These are phyloP conservation scores for Nakazawaea ishiwadae DNA, from an alignment of 805 yeast genomes.

Conservation along the genomic window DNA sequence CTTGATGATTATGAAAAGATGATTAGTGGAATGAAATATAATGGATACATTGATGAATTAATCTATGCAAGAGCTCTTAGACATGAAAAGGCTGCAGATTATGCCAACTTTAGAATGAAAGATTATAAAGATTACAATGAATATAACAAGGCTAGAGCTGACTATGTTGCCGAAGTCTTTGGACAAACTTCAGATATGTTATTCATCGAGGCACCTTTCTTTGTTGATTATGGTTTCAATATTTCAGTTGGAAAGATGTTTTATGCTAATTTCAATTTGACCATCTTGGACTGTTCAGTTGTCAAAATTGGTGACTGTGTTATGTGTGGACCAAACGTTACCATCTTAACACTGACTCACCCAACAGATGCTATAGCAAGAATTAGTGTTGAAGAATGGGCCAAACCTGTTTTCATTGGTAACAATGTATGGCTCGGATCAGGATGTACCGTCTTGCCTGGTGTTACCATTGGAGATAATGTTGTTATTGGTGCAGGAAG, in stretches of 20 bases:
- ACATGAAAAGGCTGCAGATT: slow-evolving; percentile 33
- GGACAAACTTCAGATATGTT: slow-evolving; percentile 40
- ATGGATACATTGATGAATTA: slow-evolving; percentile 21
- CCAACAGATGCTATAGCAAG: slow-evolving; percentile 47
- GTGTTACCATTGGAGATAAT: slow-evolving; percentile 60
- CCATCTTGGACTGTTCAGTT: slow-evolving; percentile 54
- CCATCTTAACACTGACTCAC: slow-evolving; percentile 60
- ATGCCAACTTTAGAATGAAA: slow-evolving; percentile 27
- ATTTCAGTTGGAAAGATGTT: slow-evolving; percentile 50
- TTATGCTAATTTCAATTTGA: slow-evolving; percentile 54
- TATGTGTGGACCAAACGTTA: slow-evolving; percentile 59
- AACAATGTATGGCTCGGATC: slow-evolving; percentile 69
- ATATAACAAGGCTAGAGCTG: slow-evolving; percentile 32
- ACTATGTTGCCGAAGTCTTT: slow-evolving; percentile 34
- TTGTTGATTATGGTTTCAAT: slow-evolving; percentile 66
- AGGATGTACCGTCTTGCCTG: slow-evolving; percentile 51
- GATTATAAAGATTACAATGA: slow-evolving; percentile 26
- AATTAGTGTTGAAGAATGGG: slow-evolving; percentile 43
- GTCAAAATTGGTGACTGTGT: slow-evolving; percentile 59
- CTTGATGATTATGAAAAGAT: slow-evolving; percentile 47
- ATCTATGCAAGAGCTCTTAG: slow-evolving; percentile 24
- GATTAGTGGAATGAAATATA: slow-evolving; percentile 38
- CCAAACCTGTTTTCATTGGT: slow-evolving; percentile 54
- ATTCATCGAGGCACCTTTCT: slow-evolving; percentile 54
- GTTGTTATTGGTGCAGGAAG: slow-evolving; percentile 65